phyloP scores from a whole-genome alignment of 2,329 filamentous ascomycete species.

The Colletotrichum euphorbiae region DNA sequence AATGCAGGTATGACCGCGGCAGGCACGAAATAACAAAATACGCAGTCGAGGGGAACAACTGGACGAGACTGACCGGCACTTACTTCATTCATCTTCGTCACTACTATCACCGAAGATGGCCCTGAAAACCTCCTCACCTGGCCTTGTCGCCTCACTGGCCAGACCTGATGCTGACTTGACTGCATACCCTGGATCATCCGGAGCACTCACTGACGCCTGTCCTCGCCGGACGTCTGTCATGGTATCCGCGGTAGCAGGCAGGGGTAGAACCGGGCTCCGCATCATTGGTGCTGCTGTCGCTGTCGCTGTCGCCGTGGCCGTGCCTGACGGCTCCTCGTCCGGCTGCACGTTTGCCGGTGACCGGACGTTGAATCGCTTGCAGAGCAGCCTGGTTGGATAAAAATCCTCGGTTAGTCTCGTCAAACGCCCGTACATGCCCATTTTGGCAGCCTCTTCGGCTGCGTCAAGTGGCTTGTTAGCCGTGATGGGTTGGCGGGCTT shows the following conservation, averaged over 20 bases:
- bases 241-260: background rate
- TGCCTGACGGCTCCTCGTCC: conserved; percentile 53
- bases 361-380: conserved; percentile 92
- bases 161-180: background rate
- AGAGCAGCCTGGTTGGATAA: conserved; percentile 85
- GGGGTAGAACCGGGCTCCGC: background rate
- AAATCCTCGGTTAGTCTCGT: conserved; percentile 80
- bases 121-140: conserved; percentile 70
- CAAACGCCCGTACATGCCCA: conserved; percentile 94
- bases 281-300: background rate
- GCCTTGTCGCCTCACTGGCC: conserved; percentile 19
- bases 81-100: conserved; percentile 62
- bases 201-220: background rate
- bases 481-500: conserved; percentile 58
- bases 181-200: background rate
- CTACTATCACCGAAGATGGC: conserved; percentile 94
- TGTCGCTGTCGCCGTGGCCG: background rate
- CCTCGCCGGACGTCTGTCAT: background rate
- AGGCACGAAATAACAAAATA: background rate
- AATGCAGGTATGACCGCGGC: background rate
- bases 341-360: conserved; percentile 76
- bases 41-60: background rate
- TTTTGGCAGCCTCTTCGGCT: conserved; percentile 84
- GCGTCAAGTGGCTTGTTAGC: conserved; percentile 75
- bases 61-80: conserved; percentile 1